A percentile compares a stretch with the other conserved stretches of the same genome.
These are phyloP conservation scores for Porpolomopsis calyptriformis DNA, from an alignment of 768 basidiomycete genomes.

Conservation along the genomic window DNA sequence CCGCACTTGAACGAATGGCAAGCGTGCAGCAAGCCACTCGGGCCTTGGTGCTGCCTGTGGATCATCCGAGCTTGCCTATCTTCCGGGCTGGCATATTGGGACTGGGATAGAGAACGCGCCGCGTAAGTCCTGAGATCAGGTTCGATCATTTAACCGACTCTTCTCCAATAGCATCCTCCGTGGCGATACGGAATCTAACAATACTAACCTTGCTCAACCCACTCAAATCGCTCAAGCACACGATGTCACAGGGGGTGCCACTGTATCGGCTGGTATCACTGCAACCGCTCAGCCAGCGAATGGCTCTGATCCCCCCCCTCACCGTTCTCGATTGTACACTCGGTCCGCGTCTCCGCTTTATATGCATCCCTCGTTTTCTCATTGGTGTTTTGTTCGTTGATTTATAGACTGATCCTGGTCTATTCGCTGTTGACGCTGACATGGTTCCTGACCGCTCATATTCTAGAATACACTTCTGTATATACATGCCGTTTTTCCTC, in stretches of 20 bases:
- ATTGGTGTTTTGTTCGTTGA: no score
- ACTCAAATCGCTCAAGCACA: background rate
- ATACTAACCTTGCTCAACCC: background rate
- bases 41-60: conserved; percentile 50
- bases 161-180: background rate
- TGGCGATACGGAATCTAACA: conserved; percentile 6
- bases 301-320: background rate
- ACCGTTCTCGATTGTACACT: conserved; percentile 24
- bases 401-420: conserved; percentile 47
- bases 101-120: conserved; percentile 27
- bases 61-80: conserved; percentile 35
- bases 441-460: conserved; percentile 78
- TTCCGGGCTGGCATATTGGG: conserved; percentile 38
- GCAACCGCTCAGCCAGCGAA: conserved; percentile 1
- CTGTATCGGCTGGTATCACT: background rate
- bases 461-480: conserved; percentile 67
- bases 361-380: no score
- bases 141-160: conserved; percentile 7
- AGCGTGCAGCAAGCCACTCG: conserved; percentile 44
- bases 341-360: conserved; percentile 26
- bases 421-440: conserved; percentile 61
- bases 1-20: conserved; percentile 34
- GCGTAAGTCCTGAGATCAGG: conserved; percentile 16
- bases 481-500: conserved; percentile 61
- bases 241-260: background rate